phyloP scores from a whole-genome alignment of 345 rosid species.

The Raphanus raphanistrum region DNA sequence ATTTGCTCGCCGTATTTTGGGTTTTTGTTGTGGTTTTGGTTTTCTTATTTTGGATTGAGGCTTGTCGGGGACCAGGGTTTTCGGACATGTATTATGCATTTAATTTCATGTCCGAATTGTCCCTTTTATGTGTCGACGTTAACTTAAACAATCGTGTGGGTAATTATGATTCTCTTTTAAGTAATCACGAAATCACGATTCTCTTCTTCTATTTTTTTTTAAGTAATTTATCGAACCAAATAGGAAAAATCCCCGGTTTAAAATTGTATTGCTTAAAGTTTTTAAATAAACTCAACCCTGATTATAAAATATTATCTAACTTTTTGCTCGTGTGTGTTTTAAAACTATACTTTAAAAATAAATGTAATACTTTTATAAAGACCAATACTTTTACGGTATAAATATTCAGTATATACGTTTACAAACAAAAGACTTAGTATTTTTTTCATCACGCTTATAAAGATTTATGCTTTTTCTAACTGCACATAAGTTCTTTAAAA shows the following conservation, averaged over 20 bases:
- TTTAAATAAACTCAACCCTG: background rate
- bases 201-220: background rate
- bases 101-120: conserved; percentile 19
- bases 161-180: background rate
- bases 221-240: background rate
- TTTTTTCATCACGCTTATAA: conserved; percentile 16
- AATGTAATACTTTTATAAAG: background rate
- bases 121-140: conserved; percentile 23
- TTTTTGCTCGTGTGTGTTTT: background rate
- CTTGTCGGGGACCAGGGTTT: conserved; percentile 15
- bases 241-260: background rate
- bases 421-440: background rate
- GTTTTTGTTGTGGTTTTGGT: conserved; percentile 8
- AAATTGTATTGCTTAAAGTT: background rate
- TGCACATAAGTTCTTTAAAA: background rate
- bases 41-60: conserved; percentile 20
- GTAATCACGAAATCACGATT: background rate
- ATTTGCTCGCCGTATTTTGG: background rate
- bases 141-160: background rate
- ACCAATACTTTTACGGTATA: conserved; percentile 21
- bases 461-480: conserved; percentile 18
- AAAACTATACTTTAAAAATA: background rate
- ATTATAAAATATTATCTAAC: background rate
- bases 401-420: background rate
- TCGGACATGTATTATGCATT: conserved; percentile 30